Base-by-base conservation (phyloP, 225 moss, liverwort and hornwort species). In the Lunularia cruciata region DNA sequence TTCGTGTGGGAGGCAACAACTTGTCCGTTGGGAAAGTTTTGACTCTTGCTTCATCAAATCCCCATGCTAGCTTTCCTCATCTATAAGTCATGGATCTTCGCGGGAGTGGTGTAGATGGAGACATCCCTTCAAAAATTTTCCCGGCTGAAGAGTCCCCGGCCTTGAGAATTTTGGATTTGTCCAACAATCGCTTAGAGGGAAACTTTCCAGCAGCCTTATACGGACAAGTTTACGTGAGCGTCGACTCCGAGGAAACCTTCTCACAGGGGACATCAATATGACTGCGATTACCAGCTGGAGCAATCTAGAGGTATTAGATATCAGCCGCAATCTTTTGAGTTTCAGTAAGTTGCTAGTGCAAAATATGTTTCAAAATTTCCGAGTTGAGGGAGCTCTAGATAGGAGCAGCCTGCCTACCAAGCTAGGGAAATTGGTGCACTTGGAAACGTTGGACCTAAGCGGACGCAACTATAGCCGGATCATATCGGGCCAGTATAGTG, bases 71-170 rank as follows among this genome's bases (percentile, higher is more conserved):
- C 37, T 34, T 60, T 2, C 60, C 60, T 60, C 19, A 3, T 0
- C 60, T 60, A n/a, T 36, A 35, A 38, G 60, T 37, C 35, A 34
- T 60, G 60, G 60, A 60, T n/a, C 34, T 60, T 18, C 37, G 8
- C 22, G 6, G 2, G 3, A 34, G 60, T 35, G 60, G 33, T 16
- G 34, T 60, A 36, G 16, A 3, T 13, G 60, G 60, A 1, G 7
- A 13, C 7, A 34, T 60, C 14, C 27, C n/a, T n/a, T n/a, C n/a
- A n/a, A n/a, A n/a, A n/a, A n/a, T 36, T 19, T 35, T 36, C 22
- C n/a, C n/a, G n/a, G n/a, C 15, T 16, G 16, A 0, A 34, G 9
- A 6, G 8, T 19, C n/a, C 5, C 60, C 60, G 0, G 18, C 2
- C 20, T 4, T 60, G 34, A 34, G 60, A 11, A 10, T 38, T 36